Evolutionary conservation across 1,284 basidiomycete species (phyloP).

Genomic region (Ceratobasidium sp.): DNA sequence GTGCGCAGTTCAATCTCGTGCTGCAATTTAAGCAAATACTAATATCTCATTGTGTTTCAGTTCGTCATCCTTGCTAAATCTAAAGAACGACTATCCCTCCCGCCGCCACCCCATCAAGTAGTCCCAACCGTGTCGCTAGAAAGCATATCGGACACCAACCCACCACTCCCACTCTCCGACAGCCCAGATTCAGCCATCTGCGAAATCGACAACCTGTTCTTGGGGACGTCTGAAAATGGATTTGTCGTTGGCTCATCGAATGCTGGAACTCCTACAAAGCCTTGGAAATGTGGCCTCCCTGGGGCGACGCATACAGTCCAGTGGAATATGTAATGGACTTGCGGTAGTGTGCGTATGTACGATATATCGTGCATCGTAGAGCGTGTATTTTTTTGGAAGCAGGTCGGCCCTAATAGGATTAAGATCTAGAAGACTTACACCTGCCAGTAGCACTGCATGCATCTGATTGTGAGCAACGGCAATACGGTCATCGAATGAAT

Average conservation of each 20-base stretch:
- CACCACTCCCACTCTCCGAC: neutral
- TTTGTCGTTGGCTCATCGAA: slow-evolving; percentile 67
- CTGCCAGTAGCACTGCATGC: too few species aligned
- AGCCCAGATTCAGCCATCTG: slow-evolving; percentile 16
- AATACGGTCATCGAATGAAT: neutral
- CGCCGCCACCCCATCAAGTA: slow-evolving; percentile 44
- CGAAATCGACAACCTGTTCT: slow-evolving; percentile 44
- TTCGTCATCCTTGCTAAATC: slow-evolving; percentile 32
- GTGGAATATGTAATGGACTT: neutral
- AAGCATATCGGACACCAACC: neutral
- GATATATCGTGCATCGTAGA: too few species aligned
- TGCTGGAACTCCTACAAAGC: slow-evolving; percentile 62
- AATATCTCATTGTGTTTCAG: slow-evolving; percentile 46
- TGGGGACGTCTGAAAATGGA: slow-evolving; percentile 52
- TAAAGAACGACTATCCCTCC: slow-evolving; percentile 33
- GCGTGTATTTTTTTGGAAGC: too few species aligned
- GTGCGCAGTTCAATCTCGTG: slow-evolving; percentile 56
- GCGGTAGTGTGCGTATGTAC: neutral
- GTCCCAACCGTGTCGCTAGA: neutral
- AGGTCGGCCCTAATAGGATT: too few species aligned
- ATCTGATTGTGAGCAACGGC: too few species aligned
- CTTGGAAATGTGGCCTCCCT: slow-evolving; percentile 59
- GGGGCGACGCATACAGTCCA: slow-evolving; percentile 48
- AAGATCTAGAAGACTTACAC: too few species aligned
- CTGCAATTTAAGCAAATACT: neutral